These are phyloP conservation scores for Clathrospora elynae DNA, from an alignment of 2,329 filamentous ascomycete species.

Conservation along the genomic window DNA sequence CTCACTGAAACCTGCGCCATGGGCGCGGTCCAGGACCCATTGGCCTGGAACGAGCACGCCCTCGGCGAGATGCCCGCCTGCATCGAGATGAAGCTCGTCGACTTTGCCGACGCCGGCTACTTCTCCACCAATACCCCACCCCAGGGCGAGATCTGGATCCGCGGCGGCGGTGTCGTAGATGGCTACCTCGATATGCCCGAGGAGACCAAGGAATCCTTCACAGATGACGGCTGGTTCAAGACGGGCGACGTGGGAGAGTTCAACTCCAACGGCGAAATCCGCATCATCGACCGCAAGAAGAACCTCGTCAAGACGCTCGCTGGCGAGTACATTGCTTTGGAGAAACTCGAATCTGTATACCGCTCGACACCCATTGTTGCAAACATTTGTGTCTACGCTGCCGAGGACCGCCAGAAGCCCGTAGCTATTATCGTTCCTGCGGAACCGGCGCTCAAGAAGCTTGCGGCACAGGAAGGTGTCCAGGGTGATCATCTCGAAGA, in stretches of 20 bases:
- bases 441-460: conserved; percentile 61
- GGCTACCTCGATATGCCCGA: conserved; percentile 86
- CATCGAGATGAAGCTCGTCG: conserved; percentile 89
- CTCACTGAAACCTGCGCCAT: conserved; percentile 91
- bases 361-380: conserved; percentile 76
- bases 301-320: conserved; percentile 95
- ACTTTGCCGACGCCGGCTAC: conserved; percentile 88
- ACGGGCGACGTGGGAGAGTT: conserved; percentile 96
- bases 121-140: conserved; percentile 73
- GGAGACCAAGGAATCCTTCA: conserved; percentile 78
- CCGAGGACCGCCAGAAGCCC: conserved; percentile 73
- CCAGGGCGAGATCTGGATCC: conserved; percentile 91
- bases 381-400: conserved; percentile 88
- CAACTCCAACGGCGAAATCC: conserved; percentile 76
- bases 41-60: conserved; percentile 78
- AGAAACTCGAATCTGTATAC: conserved; percentile 93
- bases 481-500: conserved; percentile 67
- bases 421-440: conserved; percentile 77
- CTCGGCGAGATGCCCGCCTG: conserved; percentile 79
- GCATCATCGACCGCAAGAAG: conserved; percentile 95
- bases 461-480: conserved; percentile 64
- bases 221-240: conserved; percentile 92
- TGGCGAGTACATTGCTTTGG: conserved; percentile 95
- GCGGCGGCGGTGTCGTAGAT: conserved; percentile 73
- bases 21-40: conserved; percentile 79